Conservation (phyloP, 169 alveolate species). For the Plasmodium cynomolgi region DNA sequence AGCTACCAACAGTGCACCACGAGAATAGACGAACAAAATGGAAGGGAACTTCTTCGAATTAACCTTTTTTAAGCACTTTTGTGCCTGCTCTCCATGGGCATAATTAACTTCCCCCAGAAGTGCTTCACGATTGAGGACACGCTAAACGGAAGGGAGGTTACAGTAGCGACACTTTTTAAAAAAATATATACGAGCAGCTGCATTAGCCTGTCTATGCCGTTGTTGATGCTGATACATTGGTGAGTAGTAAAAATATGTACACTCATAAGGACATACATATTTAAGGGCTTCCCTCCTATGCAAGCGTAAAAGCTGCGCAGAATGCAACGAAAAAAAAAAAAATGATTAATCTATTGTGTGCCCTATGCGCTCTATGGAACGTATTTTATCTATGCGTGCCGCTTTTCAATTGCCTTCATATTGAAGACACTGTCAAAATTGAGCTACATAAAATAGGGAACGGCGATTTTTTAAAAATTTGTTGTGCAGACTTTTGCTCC, state of each 20-base stretch:
- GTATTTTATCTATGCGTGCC: not conserved
- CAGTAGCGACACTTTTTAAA: not conserved
- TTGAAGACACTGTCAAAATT: conserved; percentile 56
- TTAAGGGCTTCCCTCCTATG: not conserved
- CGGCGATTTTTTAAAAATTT: conserved; percentile 25
- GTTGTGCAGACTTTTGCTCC: conserved; percentile 44
- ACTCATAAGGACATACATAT: not conserved
- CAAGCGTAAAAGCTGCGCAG: not conserved
- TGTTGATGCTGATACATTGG: not conserved
- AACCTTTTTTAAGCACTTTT: not conserved
- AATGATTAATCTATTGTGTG: not conserved
- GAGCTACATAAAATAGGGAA: not conserved
- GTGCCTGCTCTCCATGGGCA: not conserved
- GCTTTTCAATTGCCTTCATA: conserved; percentile 8
- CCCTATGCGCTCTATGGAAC: not conserved
- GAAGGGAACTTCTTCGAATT: not conserved
- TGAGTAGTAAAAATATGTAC: not conserved
- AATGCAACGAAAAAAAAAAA: not conserved
- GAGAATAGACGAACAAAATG: not conserved
- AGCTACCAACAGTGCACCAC: not conserved
- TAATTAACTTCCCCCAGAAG: not conserved
- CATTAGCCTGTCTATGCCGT: not conserved
- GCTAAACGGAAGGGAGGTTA: not conserved
- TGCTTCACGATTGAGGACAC: not conserved
- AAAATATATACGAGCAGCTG: not conserved